These are phyloP conservation scores for Blastomyces percursus DNA, from an alignment of 2,329 filamentous ascomycete genomes.

Conservation along the genomic window DNA sequence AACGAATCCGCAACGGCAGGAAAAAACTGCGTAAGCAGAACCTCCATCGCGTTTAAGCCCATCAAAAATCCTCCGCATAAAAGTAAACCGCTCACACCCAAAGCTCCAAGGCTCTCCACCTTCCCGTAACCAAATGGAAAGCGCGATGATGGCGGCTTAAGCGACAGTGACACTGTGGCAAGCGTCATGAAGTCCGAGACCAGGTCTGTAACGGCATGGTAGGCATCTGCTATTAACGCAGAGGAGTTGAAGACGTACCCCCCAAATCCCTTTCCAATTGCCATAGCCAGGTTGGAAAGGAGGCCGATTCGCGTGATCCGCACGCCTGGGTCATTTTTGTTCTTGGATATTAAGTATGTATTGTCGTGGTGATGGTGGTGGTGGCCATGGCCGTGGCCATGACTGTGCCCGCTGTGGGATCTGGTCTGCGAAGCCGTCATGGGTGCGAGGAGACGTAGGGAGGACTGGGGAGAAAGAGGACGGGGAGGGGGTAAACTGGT, in stretches of 20 bases:
- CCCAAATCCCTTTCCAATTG: slow-evolving; percentile 79
- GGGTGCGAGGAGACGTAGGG: slow-evolving; percentile 19
- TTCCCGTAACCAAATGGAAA: slow-evolving; percentile 95
- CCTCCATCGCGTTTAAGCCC: slow-evolving; percentile 63
- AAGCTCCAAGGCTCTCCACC: slow-evolving; percentile 86
- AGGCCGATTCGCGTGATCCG: slow-evolving; percentile 84
- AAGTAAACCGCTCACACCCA: slow-evolving; percentile 86
- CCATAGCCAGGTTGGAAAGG: slow-evolving; percentile 87
- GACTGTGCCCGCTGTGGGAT: slow-evolving; percentile 28
- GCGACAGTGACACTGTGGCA: slow-evolving; percentile 84
- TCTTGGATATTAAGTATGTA: slow-evolving; percentile 64
- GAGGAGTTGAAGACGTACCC: slow-evolving; percentile 94
- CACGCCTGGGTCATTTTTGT: slow-evolving; percentile 86
- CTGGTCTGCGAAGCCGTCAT: slow-evolving; percentile 38
- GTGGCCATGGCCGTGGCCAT: slow-evolving; percentile 64
- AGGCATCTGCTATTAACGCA: slow-evolving; percentile 82
- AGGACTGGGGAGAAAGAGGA: slow-evolving; percentile 4
- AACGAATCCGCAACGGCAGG: slow-evolving; percentile 49
- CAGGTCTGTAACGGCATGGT: slow-evolving; percentile 90
- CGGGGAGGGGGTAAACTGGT: slow-evolving; percentile 8
- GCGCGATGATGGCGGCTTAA: slow-evolving; percentile 68
- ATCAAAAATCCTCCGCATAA: slow-evolving; percentile 85
- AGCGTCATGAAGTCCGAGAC: slow-evolving; percentile 91
- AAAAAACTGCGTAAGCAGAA: slow-evolving; percentile 62
- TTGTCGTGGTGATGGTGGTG: slow-evolving; percentile 80